These are phyloP conservation scores for Zopfochytrium polystomum DNA, from an alignment of 371 early-diverging fungal genomes.

Conservation along the genomic window DNA sequence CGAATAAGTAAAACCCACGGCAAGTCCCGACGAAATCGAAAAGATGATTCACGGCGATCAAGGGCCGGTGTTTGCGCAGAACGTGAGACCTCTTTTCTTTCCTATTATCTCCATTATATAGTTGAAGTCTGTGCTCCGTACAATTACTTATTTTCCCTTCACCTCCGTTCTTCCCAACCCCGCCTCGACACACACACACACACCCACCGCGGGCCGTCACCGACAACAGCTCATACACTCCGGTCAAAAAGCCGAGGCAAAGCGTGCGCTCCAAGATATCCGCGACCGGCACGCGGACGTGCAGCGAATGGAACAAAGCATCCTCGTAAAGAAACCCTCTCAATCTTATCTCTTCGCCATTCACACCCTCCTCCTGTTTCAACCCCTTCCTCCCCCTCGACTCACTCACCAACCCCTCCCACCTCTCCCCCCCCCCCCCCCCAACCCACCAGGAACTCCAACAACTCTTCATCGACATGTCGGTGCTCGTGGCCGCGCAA, in stretches of 20 bases:
- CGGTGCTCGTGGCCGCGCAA: conserved; percentile 78
- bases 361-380: not conserved
- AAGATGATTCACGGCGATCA: conserved; percentile 71
- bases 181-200: too few species aligned
- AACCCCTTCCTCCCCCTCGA: not conserved
- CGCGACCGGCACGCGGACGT: conserved; percentile 86
- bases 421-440: too few species aligned
- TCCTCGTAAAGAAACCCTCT: conserved; percentile 59
- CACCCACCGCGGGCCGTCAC: too few species aligned
- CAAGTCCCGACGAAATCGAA: conserved; percentile 77
- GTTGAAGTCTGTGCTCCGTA: conserved; percentile 7
- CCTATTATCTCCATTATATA: not conserved
- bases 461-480: conserved; percentile 86
- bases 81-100: conserved; percentile 61
- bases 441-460: conserved; percentile 91
- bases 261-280: conserved; percentile 75
- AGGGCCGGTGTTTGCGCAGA: conserved; percentile 79
- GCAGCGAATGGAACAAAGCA: conserved; percentile 79
- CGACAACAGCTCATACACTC: conserved; percentile 65
- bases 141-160: conserved; percentile 4
- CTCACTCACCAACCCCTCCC: too few species aligned
- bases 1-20: conserved; percentile 74
- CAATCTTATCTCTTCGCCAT: not conserved
- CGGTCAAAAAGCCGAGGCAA: conserved; percentile 77
- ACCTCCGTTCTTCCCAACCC: too few species aligned